Evolutionary conservation across 2,329 filamentous ascomycete genomes (phyloP).

Genomic region (Penicillium janthinellum): DNA sequence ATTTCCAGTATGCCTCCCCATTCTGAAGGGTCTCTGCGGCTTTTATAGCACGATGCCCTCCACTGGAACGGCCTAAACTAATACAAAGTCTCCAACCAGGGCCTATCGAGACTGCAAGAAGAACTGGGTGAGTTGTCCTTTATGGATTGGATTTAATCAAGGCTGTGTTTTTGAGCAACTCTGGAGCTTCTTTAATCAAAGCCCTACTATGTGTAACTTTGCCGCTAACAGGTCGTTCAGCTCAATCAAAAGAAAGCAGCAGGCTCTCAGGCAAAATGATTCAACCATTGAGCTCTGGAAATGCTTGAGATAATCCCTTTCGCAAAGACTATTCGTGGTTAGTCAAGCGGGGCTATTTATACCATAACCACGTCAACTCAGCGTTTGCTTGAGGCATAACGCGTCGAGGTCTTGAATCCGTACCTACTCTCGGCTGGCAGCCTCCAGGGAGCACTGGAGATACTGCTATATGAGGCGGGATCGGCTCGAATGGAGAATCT

Average conservation of each 20-base stretch:
- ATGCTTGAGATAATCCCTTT: neutral
- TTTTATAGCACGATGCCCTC: too few relatives aligned
- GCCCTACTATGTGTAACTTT: too few relatives aligned
- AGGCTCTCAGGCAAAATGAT: constrained; percentile 4
- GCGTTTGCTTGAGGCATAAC: neutral
- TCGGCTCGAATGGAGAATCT: neutral
- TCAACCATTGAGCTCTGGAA: neutral
- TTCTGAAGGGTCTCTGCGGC: neutral
- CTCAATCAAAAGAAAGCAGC: constrained; percentile 35
- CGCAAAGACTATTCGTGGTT: neutral
- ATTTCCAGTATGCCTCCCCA: constrained; percentile 74
- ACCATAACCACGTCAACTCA: too few relatives aligned
- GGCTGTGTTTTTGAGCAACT: neutral
- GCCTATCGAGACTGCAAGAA: constrained; percentile 95
- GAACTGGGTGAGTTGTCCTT: constrained; percentile 70
- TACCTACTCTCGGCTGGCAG: neutral
- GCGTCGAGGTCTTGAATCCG: neutral
- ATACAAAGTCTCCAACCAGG: constrained; percentile 50
- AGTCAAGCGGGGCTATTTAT: too few relatives aligned
- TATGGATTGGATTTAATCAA: neutral
- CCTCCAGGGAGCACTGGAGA: neutral
- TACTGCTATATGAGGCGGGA: neutral
- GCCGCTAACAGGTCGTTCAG: constrained; percentile 21
- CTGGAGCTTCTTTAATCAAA: neutral
- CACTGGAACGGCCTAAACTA: neutral